A percentile compares a stretch with the other conserved stretches of the same genome.
These are phyloP conservation scores for Fusarium luffae DNA, from an alignment of 2,329 filamentous ascomycete genomes.

Conservation along the genomic window DNA sequence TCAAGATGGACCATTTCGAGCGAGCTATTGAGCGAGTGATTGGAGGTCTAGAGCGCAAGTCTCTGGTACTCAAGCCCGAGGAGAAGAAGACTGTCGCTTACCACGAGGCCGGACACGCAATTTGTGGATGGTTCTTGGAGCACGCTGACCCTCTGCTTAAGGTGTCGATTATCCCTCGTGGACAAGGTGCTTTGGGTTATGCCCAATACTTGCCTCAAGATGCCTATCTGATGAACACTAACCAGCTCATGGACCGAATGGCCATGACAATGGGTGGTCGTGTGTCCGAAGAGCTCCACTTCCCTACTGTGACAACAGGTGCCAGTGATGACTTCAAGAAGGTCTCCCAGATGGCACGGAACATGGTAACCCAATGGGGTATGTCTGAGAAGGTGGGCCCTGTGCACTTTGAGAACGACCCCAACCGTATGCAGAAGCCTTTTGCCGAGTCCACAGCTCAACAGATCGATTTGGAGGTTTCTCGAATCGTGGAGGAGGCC, in stretches of 20 bases:
- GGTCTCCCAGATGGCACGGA: conserved; percentile 93
- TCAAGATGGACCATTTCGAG: conserved; percentile 93
- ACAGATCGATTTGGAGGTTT: conserved; percentile 91
- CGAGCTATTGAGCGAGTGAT: conserved; percentile 97
- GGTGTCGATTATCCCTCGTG: conserved; percentile 97
- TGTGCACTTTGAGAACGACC: conserved; percentile 87
- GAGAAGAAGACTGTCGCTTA: conserved; percentile 98
- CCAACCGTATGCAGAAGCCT: conserved; percentile 88
- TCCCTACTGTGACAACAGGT: conserved; percentile 94
- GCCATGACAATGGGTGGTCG: conserved; percentile 98
- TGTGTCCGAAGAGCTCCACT: conserved; percentile 95
- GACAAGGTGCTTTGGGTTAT: conserved; percentile 92
- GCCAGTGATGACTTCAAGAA: conserved; percentile 99
- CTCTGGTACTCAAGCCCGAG: conserved; percentile 88
- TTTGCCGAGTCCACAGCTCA: conserved; percentile 95
- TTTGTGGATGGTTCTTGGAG: conserved; percentile 98
- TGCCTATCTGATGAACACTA: conserved; percentile 93
- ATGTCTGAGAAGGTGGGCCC: conserved; percentile 97
- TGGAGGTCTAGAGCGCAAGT: conserved; percentile 97
- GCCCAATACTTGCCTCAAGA: conserved; percentile 97
- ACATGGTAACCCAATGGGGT: conserved; percentile 99
- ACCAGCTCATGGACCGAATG: conserved; percentile 99
- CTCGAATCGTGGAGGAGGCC: conserved; percentile 89
- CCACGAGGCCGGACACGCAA: conserved; percentile 97
- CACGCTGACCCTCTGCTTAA: conserved; percentile 97